Evolutionary conservation across 768 basidiomycete genomes (phyloP).

Genomic region (Russula abietina): DNA sequence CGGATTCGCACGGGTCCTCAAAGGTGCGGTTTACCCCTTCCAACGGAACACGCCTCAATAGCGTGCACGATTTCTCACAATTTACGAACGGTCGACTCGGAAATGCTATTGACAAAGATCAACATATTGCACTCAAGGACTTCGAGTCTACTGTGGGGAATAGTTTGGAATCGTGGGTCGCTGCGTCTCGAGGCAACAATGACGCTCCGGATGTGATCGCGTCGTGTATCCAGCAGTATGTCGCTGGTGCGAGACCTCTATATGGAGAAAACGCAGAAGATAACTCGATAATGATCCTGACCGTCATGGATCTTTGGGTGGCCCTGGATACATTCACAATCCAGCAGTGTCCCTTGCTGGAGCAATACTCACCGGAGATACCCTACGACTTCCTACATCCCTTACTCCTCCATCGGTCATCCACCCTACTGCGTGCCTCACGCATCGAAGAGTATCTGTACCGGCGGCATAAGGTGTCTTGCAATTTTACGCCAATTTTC

Average conservation of each 20-base stretch:
- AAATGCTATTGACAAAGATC: background rate
- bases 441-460: constrained; percentile 15
- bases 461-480: background rate
- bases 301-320: no score
- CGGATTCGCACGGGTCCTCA: background rate
- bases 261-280: constrained; percentile 20
- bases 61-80: background rate
- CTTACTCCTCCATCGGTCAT: constrained; percentile 36
- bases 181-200: background rate
- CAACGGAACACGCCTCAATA: background rate
- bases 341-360: constrained; percentile 35
- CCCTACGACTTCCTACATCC: constrained; percentile 35
- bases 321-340: constrained; percentile 37
- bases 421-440: background rate
- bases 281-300: no score
- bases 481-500: background rate
- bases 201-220: constrained; percentile 1
- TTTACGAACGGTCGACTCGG: background rate
- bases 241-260: background rate
- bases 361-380: constrained; percentile 43
- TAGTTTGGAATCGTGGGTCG: constrained; percentile 1
- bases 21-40: background rate
- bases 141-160: constrained; percentile 13
- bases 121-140: constrained; percentile 7
- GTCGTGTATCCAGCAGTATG: constrained; percentile 17